These are phyloP conservation scores for Carex pumila DNA, from an alignment of 176 grass and related monocot species.

Conservation along the genomic window DNA sequence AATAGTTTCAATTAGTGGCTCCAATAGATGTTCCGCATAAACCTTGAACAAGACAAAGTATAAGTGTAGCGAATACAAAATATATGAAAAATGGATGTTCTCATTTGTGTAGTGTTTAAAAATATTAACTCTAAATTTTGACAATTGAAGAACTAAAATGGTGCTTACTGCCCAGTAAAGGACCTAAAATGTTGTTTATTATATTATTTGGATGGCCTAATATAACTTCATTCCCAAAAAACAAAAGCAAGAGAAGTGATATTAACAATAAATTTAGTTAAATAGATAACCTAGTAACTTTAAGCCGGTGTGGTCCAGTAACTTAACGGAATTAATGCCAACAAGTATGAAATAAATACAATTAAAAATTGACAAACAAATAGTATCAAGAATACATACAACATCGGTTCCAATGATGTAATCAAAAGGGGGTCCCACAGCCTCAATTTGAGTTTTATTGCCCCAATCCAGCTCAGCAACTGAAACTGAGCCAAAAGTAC, in stretches of 20 bases:
- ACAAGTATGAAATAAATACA: not conserved
- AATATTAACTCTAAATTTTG: not conserved
- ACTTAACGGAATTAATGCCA: not conserved
- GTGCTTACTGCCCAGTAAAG: not conserved
- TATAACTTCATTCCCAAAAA: not conserved
- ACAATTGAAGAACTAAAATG: not conserved
- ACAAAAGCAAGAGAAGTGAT: not conserved
- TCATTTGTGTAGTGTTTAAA: not conserved
- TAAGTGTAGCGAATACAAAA: not conserved
- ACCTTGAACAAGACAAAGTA: constrained; percentile 39
- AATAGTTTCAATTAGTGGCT: constrained; percentile 70
- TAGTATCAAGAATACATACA: constrained; percentile 45
- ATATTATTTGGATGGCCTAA: not conserved
- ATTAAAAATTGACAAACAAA: not conserved
- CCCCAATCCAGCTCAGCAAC: constrained; percentile 90
- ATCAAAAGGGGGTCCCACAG: constrained; percentile 81
- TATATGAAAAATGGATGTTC: not conserved
- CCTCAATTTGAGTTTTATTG: constrained; percentile 68
- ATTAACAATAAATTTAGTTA: not conserved
- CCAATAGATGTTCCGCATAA: constrained; percentile 73
- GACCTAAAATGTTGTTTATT: constrained; percentile 1
- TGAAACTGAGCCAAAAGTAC: constrained; percentile 49
- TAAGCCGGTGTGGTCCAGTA: not conserved
- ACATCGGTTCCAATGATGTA: constrained; percentile 96
- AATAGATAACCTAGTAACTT: not conserved